Evolutionary conservation across 164 flowering plant species (phyloP), one percentile per base, ranked within the genome.

Genomic region (Umbilicus rupestris): DNA sequence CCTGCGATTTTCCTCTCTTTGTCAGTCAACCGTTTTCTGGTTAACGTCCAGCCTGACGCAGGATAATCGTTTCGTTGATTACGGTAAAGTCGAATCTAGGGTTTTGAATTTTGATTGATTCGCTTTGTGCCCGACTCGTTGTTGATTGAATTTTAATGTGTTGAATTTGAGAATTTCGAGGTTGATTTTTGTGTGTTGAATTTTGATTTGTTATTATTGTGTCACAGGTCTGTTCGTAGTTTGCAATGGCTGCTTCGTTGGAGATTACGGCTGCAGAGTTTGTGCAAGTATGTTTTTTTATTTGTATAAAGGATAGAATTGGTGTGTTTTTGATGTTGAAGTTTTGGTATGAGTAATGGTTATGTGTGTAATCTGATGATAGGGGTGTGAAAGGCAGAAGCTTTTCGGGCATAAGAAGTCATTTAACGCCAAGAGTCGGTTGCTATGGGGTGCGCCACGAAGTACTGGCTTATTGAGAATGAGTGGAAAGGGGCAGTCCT

Each of bases 241-340:
- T 26, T 28, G 44, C 44, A 37, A 77, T 80, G 80, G 77, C 80
- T 47, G 78, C 78, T 70, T 28, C 71, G 24, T 72, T 41, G 47
- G 79, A 79, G 68, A 66, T 78, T 3, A 68, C 81, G 7, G 79
- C 80, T 22, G 68, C 80, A 0, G 79, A 78, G 60, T 79, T 82
- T 42, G 66, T 82, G 67, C 77, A 64, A 26, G 85, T 82, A 73
- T 52, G 78, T 65, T 66, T 26, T 50, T 31, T 10, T 58, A 8
- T 62, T 62, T 16, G 29, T 14, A 26, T 26, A 26, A 19, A 14
- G 20, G 16, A 28, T 33, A 3, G 37, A 35, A 35, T 35, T 35
- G 37, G 10, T 35, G 37, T 41, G 42, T 17, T 22, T 1, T 29
- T 30, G 35, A 2, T 14, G 7, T 50, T 6, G 28, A 30, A 17